These are phyloP conservation scores for Misopates orontium DNA, from an alignment of 257 asterid species.

Conservation along the genomic window DNA sequence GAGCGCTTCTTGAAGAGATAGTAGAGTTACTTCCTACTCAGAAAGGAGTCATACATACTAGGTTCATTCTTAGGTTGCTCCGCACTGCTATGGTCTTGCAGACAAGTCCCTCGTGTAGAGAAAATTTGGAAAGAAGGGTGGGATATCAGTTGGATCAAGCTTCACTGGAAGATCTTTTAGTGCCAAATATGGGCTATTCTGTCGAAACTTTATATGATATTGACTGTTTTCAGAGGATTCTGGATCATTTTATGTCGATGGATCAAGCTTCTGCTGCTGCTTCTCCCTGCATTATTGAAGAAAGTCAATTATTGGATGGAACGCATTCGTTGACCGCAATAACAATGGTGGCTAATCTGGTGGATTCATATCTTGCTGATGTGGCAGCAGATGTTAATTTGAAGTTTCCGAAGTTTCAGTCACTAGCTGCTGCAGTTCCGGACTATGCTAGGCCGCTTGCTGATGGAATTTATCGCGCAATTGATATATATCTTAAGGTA, in stretches of 20 bases:
- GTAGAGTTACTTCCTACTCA: conserved; percentile 45
- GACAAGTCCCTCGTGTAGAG: conserved; percentile 37
- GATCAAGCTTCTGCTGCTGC: conserved; percentile 29
- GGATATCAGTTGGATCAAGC: conserved; percentile 51
- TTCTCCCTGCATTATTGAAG: conserved; percentile 28
- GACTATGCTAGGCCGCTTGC: conserved; percentile 43
- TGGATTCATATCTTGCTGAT: conserved; percentile 56
- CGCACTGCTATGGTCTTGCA: conserved; percentile 37
- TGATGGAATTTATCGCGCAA: conserved; percentile 54
- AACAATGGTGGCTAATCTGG: conserved; percentile 44
- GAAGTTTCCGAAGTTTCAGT: conserved; percentile 40
- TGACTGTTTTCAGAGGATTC: conserved; percentile 51
- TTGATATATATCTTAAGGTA: conserved; percentile 53
- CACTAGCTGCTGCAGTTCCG: conserved; percentile 51
- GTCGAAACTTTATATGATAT: conserved; percentile 51
- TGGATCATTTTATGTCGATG: conserved; percentile 45
- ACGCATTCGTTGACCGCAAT: conserved; percentile 28
- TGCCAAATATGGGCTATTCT: conserved; percentile 42
- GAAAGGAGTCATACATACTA: conserved; percentile 41
- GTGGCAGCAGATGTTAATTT: conserved; percentile 52
- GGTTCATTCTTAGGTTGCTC: conserved; percentile 43
- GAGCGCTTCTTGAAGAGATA: conserved; percentile 49
- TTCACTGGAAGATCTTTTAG: conserved; percentile 41
- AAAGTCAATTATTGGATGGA: conserved; percentile 28
- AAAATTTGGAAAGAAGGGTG: conserved; percentile 43